Percentiles rank a stretch among this genome's conserved stretches.
Conservation (phyloP, 164 flowering plant species). For the Magnolia officinalis region DNA sequence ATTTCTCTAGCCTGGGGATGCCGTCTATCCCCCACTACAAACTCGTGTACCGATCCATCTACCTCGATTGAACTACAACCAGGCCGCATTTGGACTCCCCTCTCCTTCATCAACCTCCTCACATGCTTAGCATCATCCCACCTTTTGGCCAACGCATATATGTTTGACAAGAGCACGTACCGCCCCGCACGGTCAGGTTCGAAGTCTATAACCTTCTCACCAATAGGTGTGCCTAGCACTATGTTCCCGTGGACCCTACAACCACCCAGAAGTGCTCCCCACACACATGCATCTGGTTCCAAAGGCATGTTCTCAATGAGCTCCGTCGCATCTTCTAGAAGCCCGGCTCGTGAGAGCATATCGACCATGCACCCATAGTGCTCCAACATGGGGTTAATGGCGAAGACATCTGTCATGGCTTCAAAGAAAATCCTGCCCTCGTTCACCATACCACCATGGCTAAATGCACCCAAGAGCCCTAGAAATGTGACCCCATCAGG, state of each 20-base stretch:
- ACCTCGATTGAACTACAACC: constrained; percentile 8
- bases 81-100: constrained; percentile 6
- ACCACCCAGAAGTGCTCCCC: constrained; percentile 15
- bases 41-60: constrained; percentile 46
- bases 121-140: constrained; percentile 7
- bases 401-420: neutral
- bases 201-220: neutral
- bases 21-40: constrained; percentile 62
- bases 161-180: constrained; percentile 11
- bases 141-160: constrained; percentile 4
- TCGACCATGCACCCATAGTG: constrained; percentile 15
- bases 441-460: constrained; percentile 10
- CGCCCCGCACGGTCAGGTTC: constrained; percentile 10
- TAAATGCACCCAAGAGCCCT: constrained; percentile 5
- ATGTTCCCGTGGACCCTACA: constrained; percentile 12
- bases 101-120: constrained; percentile 9
- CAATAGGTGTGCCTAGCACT: neutral
- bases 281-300: constrained; percentile 9
- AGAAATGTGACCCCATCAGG: constrained; percentile 13
- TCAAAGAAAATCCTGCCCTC: constrained; percentile 6
- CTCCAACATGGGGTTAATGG: constrained; percentile 5
- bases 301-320: constrained; percentile 7
- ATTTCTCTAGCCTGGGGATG: constrained; percentile 49
- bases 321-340: constrained; percentile 5
- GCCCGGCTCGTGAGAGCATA: constrained; percentile 12